These are phyloP conservation scores for Epicoccum sorghinum DNA, from an alignment of 2,329 filamentous ascomycete species.

Conservation along the genomic window DNA sequence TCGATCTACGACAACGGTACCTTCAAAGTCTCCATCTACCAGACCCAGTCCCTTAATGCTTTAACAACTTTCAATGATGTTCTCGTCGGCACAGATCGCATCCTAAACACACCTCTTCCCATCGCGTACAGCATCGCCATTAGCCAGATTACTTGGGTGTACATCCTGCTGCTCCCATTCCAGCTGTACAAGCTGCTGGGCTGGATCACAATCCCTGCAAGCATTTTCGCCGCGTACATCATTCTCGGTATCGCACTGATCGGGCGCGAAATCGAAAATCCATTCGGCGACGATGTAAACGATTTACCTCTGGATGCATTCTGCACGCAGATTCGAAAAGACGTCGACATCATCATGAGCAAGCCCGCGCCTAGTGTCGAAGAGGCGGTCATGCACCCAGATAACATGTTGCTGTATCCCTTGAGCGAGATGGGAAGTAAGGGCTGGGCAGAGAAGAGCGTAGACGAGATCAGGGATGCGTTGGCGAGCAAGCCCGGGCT, in stretches of 20 bases:
- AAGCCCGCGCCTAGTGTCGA: constrained; percentile 57
- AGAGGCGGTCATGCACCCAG: constrained; percentile 56
- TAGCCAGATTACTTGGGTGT: constrained; percentile 83
- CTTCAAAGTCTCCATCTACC: constrained; percentile 63
- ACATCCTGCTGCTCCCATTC: constrained; percentile 80
- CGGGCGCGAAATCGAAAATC: constrained; percentile 83
- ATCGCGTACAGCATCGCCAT: constrained; percentile 86
- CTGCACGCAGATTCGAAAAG: constrained; percentile 73
- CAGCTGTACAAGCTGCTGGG: constrained; percentile 68
- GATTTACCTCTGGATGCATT: constrained; percentile 70
- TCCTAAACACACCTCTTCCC: constrained; percentile 80
- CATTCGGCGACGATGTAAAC: constrained; percentile 83
- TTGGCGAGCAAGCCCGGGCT: constrained; percentile 43
- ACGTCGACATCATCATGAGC: constrained; percentile 75
- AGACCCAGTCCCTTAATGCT: constrained; percentile 65
- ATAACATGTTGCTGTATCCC: constrained; percentile 63
- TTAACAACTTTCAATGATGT: constrained; percentile 72
- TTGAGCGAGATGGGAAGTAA: constrained; percentile 48
- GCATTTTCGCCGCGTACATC: constrained; percentile 75
- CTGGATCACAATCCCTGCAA: constrained; percentile 80
- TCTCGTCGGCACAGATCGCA: constrained; percentile 73
- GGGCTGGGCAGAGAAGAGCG: constrained; percentile 44
- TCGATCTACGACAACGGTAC: constrained; percentile 62
- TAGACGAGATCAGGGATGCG: constrained; percentile 50
- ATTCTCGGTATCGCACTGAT: constrained; percentile 79